Base-by-base conservation (phyloP, 371 early-diverging fungal species). In the Smittium culicis region DNA sequence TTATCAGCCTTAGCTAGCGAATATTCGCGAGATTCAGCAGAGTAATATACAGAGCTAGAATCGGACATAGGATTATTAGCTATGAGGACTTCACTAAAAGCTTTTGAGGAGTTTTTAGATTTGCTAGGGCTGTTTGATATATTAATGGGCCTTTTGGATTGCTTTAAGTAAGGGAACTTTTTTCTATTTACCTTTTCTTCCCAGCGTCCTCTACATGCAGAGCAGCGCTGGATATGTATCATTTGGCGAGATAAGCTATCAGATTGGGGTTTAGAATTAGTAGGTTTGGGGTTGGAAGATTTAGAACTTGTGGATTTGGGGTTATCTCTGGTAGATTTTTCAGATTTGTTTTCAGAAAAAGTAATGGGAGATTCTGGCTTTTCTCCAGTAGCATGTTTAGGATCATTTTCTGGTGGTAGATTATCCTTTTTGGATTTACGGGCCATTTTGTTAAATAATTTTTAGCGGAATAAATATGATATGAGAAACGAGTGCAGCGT, bases 221-320 rank as follows among this genome's bases (percentile, higher is more conserved):
- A 28, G 34, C 63, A 62, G 24, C 63, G 63, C 63, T 31, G 28
- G 34, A 62, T 62, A 33, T 62, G 63, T 2, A 62, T 62, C 33
- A 62, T 30, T 34, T 62, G n/a, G 28, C 63, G 60, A 45, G 14
- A 45, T 45, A 8, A 20, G 45, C 45, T 45, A 20, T 45, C 45
- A 14, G 45, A 14, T 14, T 14, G 45, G 45, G 45, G 45, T 8
- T 45, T 45, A 45, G 8, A 14, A 14, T 20, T 45, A 20, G 20
- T 45, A 20, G 45, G 45, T 8, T 14, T 8, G 45, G 45, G 8
- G 20, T 45, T 45, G 8, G 8, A 20, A 20, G 45, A 20, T 45
- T 8, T 45, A 14, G 45, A 20, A 45, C 14, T 45, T 45, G 8
- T 45, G 45, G 14, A 14, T 14, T 45, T 45, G 8, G 8, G 45